Evolutionary conservation across 345 rosid genomes (phyloP).

Genomic region (Trapa incisa): DNA sequence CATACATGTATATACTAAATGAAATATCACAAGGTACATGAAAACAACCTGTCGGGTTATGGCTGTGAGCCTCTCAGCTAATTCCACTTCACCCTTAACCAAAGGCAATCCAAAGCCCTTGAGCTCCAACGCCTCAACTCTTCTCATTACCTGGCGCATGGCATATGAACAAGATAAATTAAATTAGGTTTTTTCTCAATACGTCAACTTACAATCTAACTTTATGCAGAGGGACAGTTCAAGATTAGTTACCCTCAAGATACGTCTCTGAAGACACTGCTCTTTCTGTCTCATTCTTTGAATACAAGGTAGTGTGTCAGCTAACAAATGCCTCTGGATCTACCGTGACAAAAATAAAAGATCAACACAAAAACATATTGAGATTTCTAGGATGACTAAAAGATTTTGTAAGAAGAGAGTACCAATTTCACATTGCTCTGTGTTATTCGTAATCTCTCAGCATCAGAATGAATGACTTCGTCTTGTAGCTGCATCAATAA

Average conservation of each 20-base stretch:
- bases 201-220: too few species aligned
- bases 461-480: too few species aligned
- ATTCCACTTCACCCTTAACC: slow-evolving; percentile 75
- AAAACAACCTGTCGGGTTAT: slow-evolving; percentile 62
- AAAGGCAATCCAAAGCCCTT: slow-evolving; percentile 80
- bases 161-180: background rate
- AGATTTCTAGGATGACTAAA: too few species aligned
- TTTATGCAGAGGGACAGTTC: background rate
- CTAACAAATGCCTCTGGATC: slow-evolving; percentile 99
- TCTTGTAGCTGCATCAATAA: too few species aligned
- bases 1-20: background rate
- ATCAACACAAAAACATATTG: too few species aligned
- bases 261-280: slow-evolving; percentile 88
- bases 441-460: too few species aligned
- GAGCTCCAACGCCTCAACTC: slow-evolving; percentile 78
- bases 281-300: slow-evolving; percentile 85
- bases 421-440: too few species aligned
- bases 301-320: slow-evolving; percentile 81
- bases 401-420: too few species aligned
- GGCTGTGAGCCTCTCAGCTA: slow-evolving; percentile 69
- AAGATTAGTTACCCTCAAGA: slow-evolving; percentile 44
- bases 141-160: slow-evolving; percentile 61
- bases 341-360: slow-evolving; percentile 12
- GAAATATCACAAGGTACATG: background rate
- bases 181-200: too few species aligned